Conservation (phyloP, 2,329 filamentous ascomycete genomes). For the Trichoderma arundinaceum region DNA sequence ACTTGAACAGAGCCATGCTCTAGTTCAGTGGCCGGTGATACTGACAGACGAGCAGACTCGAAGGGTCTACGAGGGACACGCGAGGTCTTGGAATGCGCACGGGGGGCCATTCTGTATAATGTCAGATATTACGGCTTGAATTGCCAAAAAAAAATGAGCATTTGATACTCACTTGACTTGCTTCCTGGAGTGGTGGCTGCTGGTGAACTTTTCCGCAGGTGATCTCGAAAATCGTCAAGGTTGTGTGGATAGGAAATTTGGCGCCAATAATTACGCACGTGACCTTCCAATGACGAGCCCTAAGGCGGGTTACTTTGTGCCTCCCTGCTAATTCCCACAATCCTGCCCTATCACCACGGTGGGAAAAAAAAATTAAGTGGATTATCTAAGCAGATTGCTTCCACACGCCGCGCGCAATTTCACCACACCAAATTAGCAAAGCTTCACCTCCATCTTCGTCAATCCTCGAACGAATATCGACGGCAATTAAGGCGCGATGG, state of each 20-base stretch:
- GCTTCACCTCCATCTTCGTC: conserved; percentile 45
- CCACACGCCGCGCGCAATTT: conserved; percentile 50
- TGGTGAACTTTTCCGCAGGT: conserved; percentile 42
- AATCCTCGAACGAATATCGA: conserved; percentile 50
- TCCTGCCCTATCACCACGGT: conserved; percentile 44
- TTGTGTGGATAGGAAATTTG: conserved; percentile 46
- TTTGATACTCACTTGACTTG: conserved; percentile 48
- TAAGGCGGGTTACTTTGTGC: conserved; percentile 41
- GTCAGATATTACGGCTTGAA: conserved; percentile 39
- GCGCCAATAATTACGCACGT: conserved; percentile 40
- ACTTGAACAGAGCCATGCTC: conserved; percentile 98
- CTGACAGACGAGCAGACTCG: conserved; percentile 99
- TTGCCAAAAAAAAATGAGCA: conserved; percentile 25
- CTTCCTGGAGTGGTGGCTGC: conserved; percentile 47
- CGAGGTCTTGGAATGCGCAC: conserved; percentile 97
- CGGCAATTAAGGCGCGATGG: conserved; percentile 69
- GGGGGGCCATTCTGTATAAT: conserved; percentile 49
- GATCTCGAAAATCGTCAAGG: conserved; percentile 40
- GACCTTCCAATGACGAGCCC: conserved; percentile 39
- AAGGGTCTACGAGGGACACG: conserved; percentile 98
- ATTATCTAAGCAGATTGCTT: conserved; percentile 46
- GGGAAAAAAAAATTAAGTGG: conserved; percentile 41
- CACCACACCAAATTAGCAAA: conserved; percentile 43
- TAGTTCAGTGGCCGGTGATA: conserved; percentile 95
- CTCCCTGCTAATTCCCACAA: conserved; percentile 35